A percentile compares a stretch with the other conserved stretches of the same genome.
Conservation (phyloP, 2,329 filamentous ascomycete genomes). For the Verticillium tricorpus region DNA sequence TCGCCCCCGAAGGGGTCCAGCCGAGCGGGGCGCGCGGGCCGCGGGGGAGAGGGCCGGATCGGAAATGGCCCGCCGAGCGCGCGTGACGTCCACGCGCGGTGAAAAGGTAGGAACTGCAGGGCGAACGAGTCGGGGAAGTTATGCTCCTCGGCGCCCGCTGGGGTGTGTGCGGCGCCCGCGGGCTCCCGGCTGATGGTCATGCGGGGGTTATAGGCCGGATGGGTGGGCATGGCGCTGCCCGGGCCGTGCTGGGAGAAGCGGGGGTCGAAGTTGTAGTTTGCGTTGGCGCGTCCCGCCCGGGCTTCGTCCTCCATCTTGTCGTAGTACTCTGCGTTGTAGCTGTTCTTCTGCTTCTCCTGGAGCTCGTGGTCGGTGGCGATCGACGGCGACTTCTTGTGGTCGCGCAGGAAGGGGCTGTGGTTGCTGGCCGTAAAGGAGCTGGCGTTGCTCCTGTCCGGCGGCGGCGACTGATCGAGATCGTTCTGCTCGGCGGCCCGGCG, state of each 20-base stretch:
- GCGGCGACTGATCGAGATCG: constrained; percentile 12
- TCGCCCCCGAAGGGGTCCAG: too few species aligned
- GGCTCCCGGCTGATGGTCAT: constrained; percentile 22
- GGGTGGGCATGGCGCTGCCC: constrained; percentile 35
- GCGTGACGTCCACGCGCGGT: constrained; percentile 20
- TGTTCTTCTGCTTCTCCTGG: constrained; percentile 18
- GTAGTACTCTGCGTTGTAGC: constrained; percentile 34
- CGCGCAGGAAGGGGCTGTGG: constrained; percentile 12
- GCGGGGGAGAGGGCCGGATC: too few species aligned
- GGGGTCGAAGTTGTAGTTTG: constrained; percentile 23
- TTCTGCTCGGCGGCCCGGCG: constrained; percentile 21
- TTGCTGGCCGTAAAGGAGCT: constrained; percentile 13
- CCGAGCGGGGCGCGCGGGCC: too few species aligned
- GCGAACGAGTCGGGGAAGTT: constrained; percentile 24
- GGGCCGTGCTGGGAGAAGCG: constrained; percentile 15
- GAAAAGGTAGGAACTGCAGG: constrained; percentile 29
- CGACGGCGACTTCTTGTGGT: constrained; percentile 21
- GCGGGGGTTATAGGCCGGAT: constrained; percentile 43
- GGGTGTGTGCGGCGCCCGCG: too few species aligned
- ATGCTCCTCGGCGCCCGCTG: too few species aligned
- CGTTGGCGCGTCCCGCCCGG: constrained; percentile 6
- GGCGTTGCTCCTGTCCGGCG: constrained; percentile 7
- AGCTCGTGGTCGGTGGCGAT: constrained; percentile 16
- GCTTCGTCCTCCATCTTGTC: constrained; percentile 28
- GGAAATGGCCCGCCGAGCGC: too few species aligned